A percentile compares a stretch with the other conserved stretches of the same genome.
Evolutionary conservation across 192 early-diverging fungal genomes (phyloP).

Genomic region (Ambispora gerdemannii): DNA sequence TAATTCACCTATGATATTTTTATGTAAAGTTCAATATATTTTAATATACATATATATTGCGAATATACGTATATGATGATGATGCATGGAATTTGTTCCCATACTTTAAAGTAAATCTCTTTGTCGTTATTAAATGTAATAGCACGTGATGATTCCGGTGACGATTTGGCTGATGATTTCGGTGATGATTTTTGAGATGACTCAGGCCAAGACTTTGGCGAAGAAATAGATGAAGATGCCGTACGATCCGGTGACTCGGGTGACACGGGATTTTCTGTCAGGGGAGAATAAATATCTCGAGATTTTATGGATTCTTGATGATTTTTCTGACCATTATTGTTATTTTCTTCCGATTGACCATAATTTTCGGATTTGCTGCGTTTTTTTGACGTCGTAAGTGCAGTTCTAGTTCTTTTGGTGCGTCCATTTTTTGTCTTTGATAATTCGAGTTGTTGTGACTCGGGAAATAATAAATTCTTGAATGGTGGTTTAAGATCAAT

Average conservation of each 20-base stretch:
- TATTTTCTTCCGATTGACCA: not conserved
- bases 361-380: not conserved
- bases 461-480: not conserved
- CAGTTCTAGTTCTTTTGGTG: not conserved
- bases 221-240: not conserved
- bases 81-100: not conserved
- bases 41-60: too few relatives aligned
- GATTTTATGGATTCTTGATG: not conserved
- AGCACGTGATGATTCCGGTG: conserved; percentile 11
- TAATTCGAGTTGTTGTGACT: not conserved
- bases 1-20: conserved; percentile 36
- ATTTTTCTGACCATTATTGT: not conserved
- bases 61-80: not conserved
- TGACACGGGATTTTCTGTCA: not conserved
- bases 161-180: not conserved
- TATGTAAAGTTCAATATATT: too few relatives aligned
- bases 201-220: conserved; percentile 1
- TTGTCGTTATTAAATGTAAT: not conserved
- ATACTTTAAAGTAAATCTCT: not conserved
- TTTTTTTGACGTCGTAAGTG: not conserved
- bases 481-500: not conserved
- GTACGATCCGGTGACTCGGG: not conserved
- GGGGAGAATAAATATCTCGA: not conserved
- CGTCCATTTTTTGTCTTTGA: not conserved
- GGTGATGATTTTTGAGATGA: not conserved